Evolutionary conservation across 2,329 filamentous ascomycete genomes (phyloP).

Genomic region (Furcasterigmium furcatum): DNA sequence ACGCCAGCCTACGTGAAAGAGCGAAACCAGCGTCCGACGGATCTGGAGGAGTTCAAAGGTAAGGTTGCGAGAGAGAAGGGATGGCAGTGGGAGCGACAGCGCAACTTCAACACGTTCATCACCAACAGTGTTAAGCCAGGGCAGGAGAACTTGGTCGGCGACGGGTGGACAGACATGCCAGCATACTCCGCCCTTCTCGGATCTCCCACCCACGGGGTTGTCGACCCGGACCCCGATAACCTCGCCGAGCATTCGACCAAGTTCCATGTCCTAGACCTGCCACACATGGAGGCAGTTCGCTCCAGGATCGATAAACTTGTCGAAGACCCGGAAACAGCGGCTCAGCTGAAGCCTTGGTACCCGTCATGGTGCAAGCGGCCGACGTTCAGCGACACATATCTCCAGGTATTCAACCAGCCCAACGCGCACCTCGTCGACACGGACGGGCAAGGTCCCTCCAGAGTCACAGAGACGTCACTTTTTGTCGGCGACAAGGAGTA

Average conservation of each 20-base stretch:
- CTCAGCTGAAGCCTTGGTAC: conserved; percentile 57
- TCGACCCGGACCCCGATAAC: conserved; percentile 27
- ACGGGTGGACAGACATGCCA: conserved; percentile 42
- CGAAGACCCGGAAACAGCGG: conserved; percentile 46
- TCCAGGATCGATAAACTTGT: conserved; percentile 46
- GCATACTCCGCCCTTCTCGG: conserved; percentile 35
- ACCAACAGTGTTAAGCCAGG: conserved; percentile 32
- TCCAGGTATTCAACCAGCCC: conserved; percentile 53
- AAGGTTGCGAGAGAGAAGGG: conserved; percentile 33
- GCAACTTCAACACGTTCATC: conserved; percentile 33
- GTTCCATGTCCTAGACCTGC: conserved; percentile 36
- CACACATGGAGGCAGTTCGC: conserved; percentile 38
- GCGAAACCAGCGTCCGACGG: conserved; percentile 35
- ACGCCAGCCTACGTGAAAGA: conserved; percentile 41
- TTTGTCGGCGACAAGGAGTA: conserved; percentile 44
- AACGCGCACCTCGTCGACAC: conserved; percentile 63
- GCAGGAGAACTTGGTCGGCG: conserved; percentile 39
- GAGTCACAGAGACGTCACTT: conserved; percentile 41
- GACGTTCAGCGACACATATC: conserved; percentile 58
- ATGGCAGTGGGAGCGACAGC: conserved; percentile 44
- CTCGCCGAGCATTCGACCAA: conserved; percentile 35
- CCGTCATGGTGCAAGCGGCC: conserved; percentile 61
- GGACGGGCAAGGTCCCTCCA: conserved; percentile 45
- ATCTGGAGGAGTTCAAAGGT: conserved; percentile 34
- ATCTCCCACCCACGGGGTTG: too few relatives aligned